phyloP scores from a whole-genome alignment of 1,284 basidiomycete genomes.

The Entoloma clypeatum region DNA sequence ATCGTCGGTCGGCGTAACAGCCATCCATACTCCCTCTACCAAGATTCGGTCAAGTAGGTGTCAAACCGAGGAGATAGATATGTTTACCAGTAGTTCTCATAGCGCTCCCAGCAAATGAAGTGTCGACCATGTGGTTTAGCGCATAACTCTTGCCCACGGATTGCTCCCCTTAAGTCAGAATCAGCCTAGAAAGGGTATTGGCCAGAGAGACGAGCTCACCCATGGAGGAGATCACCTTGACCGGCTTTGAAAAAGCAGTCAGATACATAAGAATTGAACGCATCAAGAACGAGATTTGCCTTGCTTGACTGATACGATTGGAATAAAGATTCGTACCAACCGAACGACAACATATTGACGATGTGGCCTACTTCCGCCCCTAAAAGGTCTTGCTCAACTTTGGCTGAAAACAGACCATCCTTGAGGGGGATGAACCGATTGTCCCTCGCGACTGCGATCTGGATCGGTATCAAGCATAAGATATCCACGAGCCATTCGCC shows the following conservation, averaged over 20 bases:
- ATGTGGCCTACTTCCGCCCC: constrained; percentile 57
- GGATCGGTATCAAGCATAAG: constrained; percentile 61
- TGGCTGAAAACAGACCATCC: constrained; percentile 49
- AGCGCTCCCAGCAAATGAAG: constrained; percentile 63
- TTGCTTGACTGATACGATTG: constrained; percentile 58
- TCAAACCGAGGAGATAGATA: neutral
- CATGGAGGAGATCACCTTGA: constrained; percentile 64
- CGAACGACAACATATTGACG: constrained; percentile 53
- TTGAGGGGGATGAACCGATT: constrained; percentile 60
- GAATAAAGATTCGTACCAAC: constrained; percentile 66
- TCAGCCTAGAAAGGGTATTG: neutral
- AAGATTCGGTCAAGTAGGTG: neutral
- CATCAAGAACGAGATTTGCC: constrained; percentile 26
- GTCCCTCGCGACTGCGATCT: constrained; percentile 53
- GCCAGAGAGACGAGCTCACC: constrained; percentile 32
- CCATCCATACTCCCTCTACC: constrained; percentile 64
- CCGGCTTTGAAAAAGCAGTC: constrained; percentile 37
- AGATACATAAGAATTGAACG: neutral
- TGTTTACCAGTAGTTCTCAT: constrained; percentile 54
- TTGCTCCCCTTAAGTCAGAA: constrained; percentile 41
- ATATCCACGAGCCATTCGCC: constrained; percentile 64
- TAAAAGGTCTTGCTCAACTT: constrained; percentile 48
- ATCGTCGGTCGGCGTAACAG: constrained; percentile 57
- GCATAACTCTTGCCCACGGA: constrained; percentile 62
- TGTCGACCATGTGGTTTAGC: constrained; percentile 59